Conservation (phyloP, 2,329 filamentous ascomycete species). For the Truncatella angustata region DNA sequence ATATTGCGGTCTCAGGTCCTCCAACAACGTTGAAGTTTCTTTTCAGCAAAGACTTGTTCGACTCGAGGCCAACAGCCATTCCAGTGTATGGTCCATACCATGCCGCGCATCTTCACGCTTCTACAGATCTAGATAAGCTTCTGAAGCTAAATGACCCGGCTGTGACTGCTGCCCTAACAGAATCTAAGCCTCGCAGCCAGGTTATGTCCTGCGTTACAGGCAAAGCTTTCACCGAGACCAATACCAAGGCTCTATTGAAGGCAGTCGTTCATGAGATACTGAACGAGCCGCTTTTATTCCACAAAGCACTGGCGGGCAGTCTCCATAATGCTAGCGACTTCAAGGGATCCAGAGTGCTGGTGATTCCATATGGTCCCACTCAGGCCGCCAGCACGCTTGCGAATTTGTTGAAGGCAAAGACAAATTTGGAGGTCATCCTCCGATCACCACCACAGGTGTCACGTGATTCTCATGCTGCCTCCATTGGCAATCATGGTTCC, state of each 20-base stretch:
- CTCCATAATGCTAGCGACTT: conserved; percentile 40
- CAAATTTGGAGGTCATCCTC: conserved; percentile 41
- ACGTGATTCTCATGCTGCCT: conserved; percentile 30
- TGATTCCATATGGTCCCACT: conserved; percentile 50
- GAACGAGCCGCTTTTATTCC: conserved; percentile 46
- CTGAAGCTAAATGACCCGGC: conserved; percentile 40
- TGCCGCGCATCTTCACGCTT: conserved; percentile 49
- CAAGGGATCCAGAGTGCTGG: conserved; percentile 37
- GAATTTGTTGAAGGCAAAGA: conserved; percentile 39
- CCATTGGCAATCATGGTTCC: conserved; percentile 46
- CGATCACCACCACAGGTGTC: conserved; percentile 34
- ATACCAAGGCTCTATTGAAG: conserved; percentile 40
- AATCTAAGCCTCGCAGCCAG: conserved; percentile 42
- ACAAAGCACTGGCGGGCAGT: conserved; percentile 47
- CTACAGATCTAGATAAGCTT: conserved; percentile 42
- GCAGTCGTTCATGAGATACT: conserved; percentile 48
- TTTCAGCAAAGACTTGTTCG: conserved; percentile 36
- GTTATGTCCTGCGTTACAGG: conserved; percentile 53
- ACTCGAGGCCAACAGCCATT: conserved; percentile 43
- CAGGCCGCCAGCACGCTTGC: conserved; percentile 46
- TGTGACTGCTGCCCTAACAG: conserved; percentile 37
- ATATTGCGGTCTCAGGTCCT: conserved; percentile 53
- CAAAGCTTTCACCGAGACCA: conserved; percentile 35
- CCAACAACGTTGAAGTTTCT: conserved; percentile 47
- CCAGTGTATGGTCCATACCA: conserved; percentile 58